Conservation (phyloP, 2,329 filamentous ascomycete genomes). For the Aureobasidium leucospermi region DNA sequence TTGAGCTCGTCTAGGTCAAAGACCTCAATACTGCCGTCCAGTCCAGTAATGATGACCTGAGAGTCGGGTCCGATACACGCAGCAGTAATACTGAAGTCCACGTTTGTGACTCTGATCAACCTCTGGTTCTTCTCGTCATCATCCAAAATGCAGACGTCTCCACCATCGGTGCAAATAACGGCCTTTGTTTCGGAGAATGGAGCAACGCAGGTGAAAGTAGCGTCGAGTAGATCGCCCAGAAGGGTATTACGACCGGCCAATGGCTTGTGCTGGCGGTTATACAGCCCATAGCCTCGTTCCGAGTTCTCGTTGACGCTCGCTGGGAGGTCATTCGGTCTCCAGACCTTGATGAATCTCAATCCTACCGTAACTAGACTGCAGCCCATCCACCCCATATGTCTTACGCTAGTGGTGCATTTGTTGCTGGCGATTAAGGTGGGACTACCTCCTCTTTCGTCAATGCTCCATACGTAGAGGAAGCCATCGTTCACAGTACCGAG, state of each 20-base stretch:
- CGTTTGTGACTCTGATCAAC: constrained; percentile 57
- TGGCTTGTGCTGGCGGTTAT: constrained; percentile 51
- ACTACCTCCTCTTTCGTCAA: constrained; percentile 74
- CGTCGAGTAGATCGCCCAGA: constrained; percentile 72
- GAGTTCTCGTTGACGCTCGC: constrained; percentile 16
- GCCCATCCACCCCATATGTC: constrained; percentile 86
- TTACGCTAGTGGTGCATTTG: constrained; percentile 81
- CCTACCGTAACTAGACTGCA: constrained; percentile 77
- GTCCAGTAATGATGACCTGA: constrained; percentile 62
- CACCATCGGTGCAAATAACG: constrained; percentile 78
- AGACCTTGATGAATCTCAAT: constrained; percentile 86
- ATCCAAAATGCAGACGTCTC: constrained; percentile 83
- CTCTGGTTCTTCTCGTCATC: constrained; percentile 66
- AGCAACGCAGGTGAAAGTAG: constrained; percentile 72
- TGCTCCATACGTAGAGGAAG: constrained; percentile 83
- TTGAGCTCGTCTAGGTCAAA: constrained; percentile 33
- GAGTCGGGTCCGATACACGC: constrained; percentile 53
- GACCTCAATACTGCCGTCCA: constrained; percentile 49
- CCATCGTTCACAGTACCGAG: constrained; percentile 86
- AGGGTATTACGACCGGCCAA: constrained; percentile 74
- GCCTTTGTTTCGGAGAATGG: constrained; percentile 65
- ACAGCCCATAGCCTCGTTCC: constrained; percentile 9
- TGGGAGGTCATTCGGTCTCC: constrained; percentile 62
- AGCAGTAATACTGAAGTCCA: constrained; percentile 62
- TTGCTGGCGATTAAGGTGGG: constrained; percentile 79